These are phyloP conservation scores for Eucalyptus curtisii DNA, from an alignment of 345 rosid genomes.

Conservation along the genomic window DNA sequence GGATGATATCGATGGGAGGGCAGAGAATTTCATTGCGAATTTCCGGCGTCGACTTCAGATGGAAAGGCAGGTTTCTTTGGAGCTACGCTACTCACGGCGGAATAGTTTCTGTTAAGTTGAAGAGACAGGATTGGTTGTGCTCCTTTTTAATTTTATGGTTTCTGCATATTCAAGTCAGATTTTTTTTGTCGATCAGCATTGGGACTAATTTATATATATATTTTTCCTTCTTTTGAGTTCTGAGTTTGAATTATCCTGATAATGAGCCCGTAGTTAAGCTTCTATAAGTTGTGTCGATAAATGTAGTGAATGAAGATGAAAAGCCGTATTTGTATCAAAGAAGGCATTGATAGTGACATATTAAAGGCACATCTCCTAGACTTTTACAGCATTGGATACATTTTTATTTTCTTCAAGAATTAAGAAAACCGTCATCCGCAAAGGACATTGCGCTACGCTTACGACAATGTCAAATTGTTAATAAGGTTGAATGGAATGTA, in stretches of 20 bases:
- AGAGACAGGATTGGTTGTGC: not conserved
- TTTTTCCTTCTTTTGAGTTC: not conserved
- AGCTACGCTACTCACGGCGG: not conserved
- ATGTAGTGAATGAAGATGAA: not conserved
- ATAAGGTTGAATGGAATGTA: not conserved
- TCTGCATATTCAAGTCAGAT: not conserved
- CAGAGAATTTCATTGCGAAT: not conserved
- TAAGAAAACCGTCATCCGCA: not conserved
- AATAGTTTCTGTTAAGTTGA: not conserved
- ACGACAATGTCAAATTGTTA: not conserved
- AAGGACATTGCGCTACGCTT: not conserved
- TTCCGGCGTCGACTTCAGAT: conserved; percentile 9
- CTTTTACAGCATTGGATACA: not conserved
- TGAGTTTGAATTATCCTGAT: not conserved
- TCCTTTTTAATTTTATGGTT: not conserved
- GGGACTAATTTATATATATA: not conserved
- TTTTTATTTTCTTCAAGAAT: not conserved
- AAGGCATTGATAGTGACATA: not conserved
- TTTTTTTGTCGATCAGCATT: not conserved
- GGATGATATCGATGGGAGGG: not conserved
- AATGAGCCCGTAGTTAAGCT: not conserved
- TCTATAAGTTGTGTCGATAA: not conserved
- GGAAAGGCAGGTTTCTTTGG: conserved; percentile 30
- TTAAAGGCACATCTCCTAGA: not conserved
- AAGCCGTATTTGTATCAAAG: not conserved